Percentiles rank a stretch among this genome's conserved stretches.
Conservation (phyloP, 495 filamentous ascomycete species). For the Aspergillus bertholletiae region DNA sequence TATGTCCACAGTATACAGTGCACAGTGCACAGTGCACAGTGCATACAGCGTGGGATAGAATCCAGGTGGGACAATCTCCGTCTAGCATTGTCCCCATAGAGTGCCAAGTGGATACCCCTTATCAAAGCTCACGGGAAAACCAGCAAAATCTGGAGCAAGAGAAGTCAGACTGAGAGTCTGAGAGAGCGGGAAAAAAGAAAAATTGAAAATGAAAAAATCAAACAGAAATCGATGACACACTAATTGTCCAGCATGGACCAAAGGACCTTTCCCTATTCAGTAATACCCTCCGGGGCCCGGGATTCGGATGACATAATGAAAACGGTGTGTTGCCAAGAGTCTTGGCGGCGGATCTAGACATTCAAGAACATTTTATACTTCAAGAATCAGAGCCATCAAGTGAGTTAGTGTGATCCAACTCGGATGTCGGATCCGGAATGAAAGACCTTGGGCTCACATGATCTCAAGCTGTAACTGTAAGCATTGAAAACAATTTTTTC, state of each 20-base stretch:
- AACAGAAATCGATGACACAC: neutral
- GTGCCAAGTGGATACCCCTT: neutral
- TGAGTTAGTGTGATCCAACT: too few relatives aligned
- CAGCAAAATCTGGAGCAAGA: neutral
- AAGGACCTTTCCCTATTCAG: slow-evolving; percentile 4
- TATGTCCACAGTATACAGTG: too few relatives aligned
- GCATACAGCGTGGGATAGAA: too few relatives aligned
- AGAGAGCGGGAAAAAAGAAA: neutral
- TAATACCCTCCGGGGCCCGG: slow-evolving; percentile 6
- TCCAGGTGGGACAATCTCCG: neutral
- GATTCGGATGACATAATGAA: neutral
- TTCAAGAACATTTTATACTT: too few relatives aligned
- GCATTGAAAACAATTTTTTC: too few relatives aligned
- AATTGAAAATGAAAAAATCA: neutral
- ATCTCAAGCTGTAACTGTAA: too few relatives aligned
- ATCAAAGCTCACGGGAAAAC: neutral
- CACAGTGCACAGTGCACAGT: too few relatives aligned
- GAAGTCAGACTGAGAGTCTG: too few relatives aligned
- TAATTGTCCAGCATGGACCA: too few relatives aligned
- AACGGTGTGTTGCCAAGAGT: neutral
- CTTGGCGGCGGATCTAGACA: neutral
- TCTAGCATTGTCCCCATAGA: neutral
- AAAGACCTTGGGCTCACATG: too few relatives aligned
- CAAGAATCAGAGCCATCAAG: too few relatives aligned
- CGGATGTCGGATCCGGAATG: too few relatives aligned